These are phyloP conservation scores for Microdochium trichocladiopsis DNA, from an alignment of 2,329 filamentous ascomycete species.

Conservation along the genomic window DNA sequence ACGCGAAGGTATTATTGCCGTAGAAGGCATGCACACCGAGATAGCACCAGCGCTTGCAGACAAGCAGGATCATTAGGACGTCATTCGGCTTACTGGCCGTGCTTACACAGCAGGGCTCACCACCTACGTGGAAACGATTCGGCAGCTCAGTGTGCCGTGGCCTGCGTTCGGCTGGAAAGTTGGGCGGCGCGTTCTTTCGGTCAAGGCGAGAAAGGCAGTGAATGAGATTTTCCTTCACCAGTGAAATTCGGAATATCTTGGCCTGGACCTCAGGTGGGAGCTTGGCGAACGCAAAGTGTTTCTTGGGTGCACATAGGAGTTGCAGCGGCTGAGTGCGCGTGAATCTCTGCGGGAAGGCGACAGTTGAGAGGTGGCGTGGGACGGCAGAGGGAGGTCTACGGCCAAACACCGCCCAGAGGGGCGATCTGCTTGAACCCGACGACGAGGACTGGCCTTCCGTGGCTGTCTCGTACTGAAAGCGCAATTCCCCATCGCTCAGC, in stretches of 20 bases:
- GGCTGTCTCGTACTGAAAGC: too few relatives aligned
- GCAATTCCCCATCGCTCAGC: too few relatives aligned
- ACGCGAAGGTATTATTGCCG: conserved; percentile 40
- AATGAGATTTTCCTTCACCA: conserved; percentile 23
- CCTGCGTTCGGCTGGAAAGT: conserved; percentile 6
- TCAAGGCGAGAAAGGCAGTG: conserved; percentile 36
- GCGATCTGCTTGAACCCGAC: too few relatives aligned
- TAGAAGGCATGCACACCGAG: conserved; percentile 37
- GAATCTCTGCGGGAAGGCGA: too few relatives aligned
- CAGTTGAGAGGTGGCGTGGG: too few relatives aligned
- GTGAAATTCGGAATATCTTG: conserved; percentile 20
- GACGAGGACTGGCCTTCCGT: too few relatives aligned
- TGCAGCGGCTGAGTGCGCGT: too few relatives aligned
- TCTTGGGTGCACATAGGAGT: too few relatives aligned
- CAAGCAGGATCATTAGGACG: conserved; percentile 28
- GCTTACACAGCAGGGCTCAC: conserved; percentile 20
- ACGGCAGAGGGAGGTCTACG: too few relatives aligned
- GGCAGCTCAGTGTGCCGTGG: conserved; percentile 14
- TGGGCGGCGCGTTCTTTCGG: conserved; percentile 3
- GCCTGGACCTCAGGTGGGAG: conserved; percentile 16
- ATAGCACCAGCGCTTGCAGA: conserved; percentile 31
- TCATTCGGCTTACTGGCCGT: conserved; percentile 23
- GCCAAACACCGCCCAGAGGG: too few relatives aligned
- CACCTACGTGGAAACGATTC: conserved; percentile 31
- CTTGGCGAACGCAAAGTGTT: conserved; percentile 8